Conservation (phyloP, 305 asterid genomes). For the Withania somnifera region DNA sequence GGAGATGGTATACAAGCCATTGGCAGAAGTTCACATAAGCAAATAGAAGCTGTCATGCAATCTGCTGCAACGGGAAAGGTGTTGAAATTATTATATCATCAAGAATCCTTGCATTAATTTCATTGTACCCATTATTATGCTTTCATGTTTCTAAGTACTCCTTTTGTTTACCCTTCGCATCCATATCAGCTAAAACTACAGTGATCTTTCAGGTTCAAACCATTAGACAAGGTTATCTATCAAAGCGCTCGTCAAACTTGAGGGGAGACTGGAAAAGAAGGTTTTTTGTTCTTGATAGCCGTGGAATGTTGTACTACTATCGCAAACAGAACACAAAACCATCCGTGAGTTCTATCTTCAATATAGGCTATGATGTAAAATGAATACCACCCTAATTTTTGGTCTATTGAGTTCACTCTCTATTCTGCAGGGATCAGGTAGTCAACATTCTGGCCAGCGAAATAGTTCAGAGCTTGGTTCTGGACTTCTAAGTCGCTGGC, state of each 20-base stretch:
- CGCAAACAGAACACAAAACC: slow-evolving; percentile 96
- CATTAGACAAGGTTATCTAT: slow-evolving; percentile 96
- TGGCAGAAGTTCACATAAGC: slow-evolving; percentile 97
- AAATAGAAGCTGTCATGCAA: slow-evolving; percentile 99
- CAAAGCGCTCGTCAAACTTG: slow-evolving; percentile 88
- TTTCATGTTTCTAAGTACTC: background rate
- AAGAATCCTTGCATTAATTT: slow-evolving; percentile 4
- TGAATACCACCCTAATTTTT: background rate
- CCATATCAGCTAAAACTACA: slow-evolving; percentile 17
- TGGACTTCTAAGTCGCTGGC: slow-evolving; percentile 95
- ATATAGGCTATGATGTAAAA: background rate
- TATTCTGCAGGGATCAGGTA: slow-evolving; percentile 60
- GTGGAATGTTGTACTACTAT: slow-evolving; percentile 98
- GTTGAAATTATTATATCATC: background rate
- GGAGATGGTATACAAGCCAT: slow-evolving; percentile 97
- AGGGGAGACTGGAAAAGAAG: slow-evolving; percentile 99
- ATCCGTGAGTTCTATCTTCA: slow-evolving; percentile 79
- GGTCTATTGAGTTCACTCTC: background rate
- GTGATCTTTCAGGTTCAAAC: slow-evolving; percentile 85
- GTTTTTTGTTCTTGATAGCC: slow-evolving; percentile 98
- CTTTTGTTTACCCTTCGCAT: background rate
- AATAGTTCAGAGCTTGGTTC: slow-evolving; percentile 98
- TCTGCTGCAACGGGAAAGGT: slow-evolving; percentile 99
- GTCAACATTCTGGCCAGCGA: slow-evolving; percentile 85
- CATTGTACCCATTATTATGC: slow-evolving; percentile 2